phyloP scores from a whole-genome alignment of 2,329 filamentous ascomycete species.

The Penicillium sp. region DNA sequence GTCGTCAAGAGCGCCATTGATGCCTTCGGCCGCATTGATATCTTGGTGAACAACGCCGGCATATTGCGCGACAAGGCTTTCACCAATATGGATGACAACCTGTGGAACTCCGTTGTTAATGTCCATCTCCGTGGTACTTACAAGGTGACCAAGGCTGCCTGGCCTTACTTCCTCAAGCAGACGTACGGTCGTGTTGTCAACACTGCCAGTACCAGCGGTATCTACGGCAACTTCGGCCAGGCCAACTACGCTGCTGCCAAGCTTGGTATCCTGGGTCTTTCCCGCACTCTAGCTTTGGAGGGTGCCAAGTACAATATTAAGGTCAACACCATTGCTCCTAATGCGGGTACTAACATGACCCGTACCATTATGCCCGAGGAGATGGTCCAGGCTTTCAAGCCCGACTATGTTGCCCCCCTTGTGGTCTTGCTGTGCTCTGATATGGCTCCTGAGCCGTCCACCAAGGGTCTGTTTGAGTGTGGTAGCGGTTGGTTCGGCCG shows the following conservation, averaged over 20 bases:
- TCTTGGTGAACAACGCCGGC: constrained; percentile 96
- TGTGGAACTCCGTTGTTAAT: constrained; percentile 89
- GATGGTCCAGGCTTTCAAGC: constrained; percentile 98
- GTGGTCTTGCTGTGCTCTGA: constrained; percentile 85
- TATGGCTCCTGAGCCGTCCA: constrained; percentile 77
- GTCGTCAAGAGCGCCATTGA: constrained; percentile 94
- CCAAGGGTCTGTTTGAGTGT: constrained; percentile 88
- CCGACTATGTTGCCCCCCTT: constrained; percentile 92
- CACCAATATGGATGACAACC: constrained; percentile 90
- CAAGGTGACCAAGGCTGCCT: constrained; percentile 94
- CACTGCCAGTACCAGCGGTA: constrained; percentile 93
- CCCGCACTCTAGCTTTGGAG: constrained; percentile 86
- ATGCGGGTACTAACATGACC: constrained; percentile 95
- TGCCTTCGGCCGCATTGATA: constrained; percentile 87
- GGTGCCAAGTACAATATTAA: constrained; percentile 97
- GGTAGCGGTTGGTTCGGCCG: constrained; percentile 89
- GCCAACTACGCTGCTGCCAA: constrained; percentile 95
- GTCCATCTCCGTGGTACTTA: constrained; percentile 94
- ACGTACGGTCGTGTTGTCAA: constrained; percentile 97
- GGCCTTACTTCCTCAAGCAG: constrained; percentile 96
- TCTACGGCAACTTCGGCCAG: constrained; percentile 99
- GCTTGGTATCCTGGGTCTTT: constrained; percentile 92
- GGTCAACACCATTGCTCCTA: constrained; percentile 97
- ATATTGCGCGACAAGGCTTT: constrained; percentile 98
- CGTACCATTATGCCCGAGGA: constrained; percentile 92